These are phyloP conservation scores for Strobilomyces dryophilus DNA, from an alignment of 768 basidiomycete species.

Conservation along the genomic window DNA sequence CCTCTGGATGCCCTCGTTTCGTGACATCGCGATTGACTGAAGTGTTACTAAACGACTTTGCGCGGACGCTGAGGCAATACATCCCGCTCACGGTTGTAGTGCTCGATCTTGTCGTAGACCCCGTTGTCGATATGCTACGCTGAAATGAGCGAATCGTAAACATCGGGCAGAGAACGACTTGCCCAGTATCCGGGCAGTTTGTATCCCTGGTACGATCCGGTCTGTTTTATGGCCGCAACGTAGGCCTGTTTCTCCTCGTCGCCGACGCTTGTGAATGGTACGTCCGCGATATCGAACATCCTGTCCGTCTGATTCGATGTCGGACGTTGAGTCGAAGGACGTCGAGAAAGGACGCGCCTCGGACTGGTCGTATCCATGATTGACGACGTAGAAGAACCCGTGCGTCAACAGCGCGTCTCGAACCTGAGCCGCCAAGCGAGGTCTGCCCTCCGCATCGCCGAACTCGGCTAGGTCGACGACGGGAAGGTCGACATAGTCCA, in stretches of 20 bases:
- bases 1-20: slow-evolving; percentile 46
- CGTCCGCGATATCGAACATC: slow-evolving; percentile 47
- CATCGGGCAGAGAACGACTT: not conserved
- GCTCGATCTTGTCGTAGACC: slow-evolving; percentile 59
- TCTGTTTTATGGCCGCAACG: slow-evolving; percentile 38
- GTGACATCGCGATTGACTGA: slow-evolving; percentile 49
- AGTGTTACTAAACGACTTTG: not conserved
- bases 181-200: slow-evolving; percentile 51
- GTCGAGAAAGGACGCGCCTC: slow-evolving; percentile 21
- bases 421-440: slow-evolving; percentile 36
- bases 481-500: slow-evolving; percentile 49
- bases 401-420: slow-evolving; percentile 42
- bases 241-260: slow-evolving; percentile 43
- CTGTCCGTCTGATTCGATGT: slow-evolving; percentile 37
- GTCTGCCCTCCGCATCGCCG: slow-evolving; percentile 35
- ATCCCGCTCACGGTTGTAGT: slow-evolving; percentile 50
- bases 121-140: slow-evolving; percentile 57
- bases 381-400: slow-evolving; percentile 41
- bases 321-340: slow-evolving; percentile 20
- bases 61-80: not conserved
- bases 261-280: slow-evolving; percentile 39
- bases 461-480: slow-evolving; percentile 48
- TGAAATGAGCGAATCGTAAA: not conserved
- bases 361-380: slow-evolving; percentile 37
- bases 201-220: slow-evolving; percentile 50